These are phyloP conservation scores for Lasiosphaeria miniovina DNA, from an alignment of 495 filamentous ascomycete species.

Conservation along the genomic window DNA sequence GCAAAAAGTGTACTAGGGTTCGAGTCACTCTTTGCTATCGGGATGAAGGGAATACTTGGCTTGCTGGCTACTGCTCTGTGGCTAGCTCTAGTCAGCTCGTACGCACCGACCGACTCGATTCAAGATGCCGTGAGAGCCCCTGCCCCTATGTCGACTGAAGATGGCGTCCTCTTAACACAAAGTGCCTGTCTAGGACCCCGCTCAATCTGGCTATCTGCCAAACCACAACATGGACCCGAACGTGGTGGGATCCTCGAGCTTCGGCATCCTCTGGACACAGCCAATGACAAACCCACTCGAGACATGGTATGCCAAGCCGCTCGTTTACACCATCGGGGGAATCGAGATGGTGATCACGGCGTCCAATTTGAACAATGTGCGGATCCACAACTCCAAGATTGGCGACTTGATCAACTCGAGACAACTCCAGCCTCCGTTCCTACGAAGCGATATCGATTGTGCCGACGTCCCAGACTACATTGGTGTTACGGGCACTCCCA, in stretches of 20 bases:
- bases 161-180: not conserved
- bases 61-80: constrained; percentile 13
- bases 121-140: constrained; percentile 30
- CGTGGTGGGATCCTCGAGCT: constrained; percentile 33
- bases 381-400: constrained; percentile 11
- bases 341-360: constrained; percentile 41
- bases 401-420: constrained; percentile 19
- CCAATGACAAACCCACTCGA: constrained; percentile 22
- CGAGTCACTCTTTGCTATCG: no score
- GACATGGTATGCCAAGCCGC: constrained; percentile 41
- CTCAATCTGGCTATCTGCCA: constrained; percentile 41
- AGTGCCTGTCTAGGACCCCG: constrained; percentile 26
- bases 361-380: constrained; percentile 32
- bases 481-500: constrained; percentile 36
- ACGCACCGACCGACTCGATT: constrained; percentile 34
- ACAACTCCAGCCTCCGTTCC: constrained; percentile 25
- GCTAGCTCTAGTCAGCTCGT: constrained; percentile 15
- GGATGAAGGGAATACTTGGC: constrained; percentile 1
- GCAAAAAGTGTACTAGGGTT: no score
- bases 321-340: constrained; percentile 39
- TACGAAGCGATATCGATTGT: constrained; percentile 38
- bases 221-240: constrained; percentile 48
- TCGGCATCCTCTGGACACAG: constrained; percentile 32
- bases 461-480: constrained; percentile 38
- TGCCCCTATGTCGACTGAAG: not conserved